Base-by-base conservation (phyloP, 768 basidiomycete genomes). In the Multifurca ochricompacta region DNA sequence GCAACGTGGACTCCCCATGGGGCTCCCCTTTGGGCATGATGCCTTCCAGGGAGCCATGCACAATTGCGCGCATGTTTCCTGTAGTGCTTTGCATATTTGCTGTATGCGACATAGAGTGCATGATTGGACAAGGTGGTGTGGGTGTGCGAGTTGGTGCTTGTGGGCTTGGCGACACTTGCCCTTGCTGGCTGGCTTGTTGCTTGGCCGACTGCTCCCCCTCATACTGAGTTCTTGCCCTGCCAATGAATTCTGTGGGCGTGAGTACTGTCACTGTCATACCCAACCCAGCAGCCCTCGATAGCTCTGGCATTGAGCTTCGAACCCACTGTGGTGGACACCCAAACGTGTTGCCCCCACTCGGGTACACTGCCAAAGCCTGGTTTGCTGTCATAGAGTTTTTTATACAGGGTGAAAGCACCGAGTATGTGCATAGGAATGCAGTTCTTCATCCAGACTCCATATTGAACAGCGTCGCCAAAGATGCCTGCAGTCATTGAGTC, bases 221-320 rank as follows among this genome's bases (percentile, higher is more conserved):
- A n/a, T n/a, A 71, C 48, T 4, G 54, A 34, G 2, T 53, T 61
- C 19, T 57, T 65, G n/a, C 59, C 56, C 0, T 65, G 64, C 70
- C 69, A 74, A 54, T 72, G 73, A 16, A 73, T 63, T 6, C 64
- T 56, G 36, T 67, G 64, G 0, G 62, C 70, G 21, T 40, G 39
- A 21, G 68, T 66, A 14, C 63, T 66, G 18, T 64, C 54, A 3
- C 64, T 59, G 51, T 70, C 67, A 51, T 66, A 62, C 18, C 74
- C 73, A 5, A 75, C 47, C 66, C 68, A 75, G 3, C 37, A 48
- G 1, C 58, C 64, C 19, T 52, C 50, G 6, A 32, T 27, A 4
- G 58, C 57, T 1, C 46, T 23, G 8, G 28, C 19, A 5, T 58
- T 60, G 5, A 63, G 44, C 52, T 66, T 66, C 19, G 21, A 31